Conservation (phyloP, 495 filamentous ascomycete genomes). For the Eremomyces bilateralis region DNA sequence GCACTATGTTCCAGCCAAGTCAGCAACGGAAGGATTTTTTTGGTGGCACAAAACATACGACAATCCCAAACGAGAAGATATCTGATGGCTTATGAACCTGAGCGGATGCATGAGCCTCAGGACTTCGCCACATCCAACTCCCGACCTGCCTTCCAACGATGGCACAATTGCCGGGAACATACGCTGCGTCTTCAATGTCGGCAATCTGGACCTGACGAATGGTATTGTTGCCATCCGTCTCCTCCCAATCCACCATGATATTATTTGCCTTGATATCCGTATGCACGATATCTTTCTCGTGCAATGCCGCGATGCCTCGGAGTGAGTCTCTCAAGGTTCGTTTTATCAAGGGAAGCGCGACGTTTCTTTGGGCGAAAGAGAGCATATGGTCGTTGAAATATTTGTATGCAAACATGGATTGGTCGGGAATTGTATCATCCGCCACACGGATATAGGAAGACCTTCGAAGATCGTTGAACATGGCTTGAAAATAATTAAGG, state of each 20-base stretch:
- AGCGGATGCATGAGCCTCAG: constrained; percentile 20
- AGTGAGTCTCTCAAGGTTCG: constrained; percentile 7
- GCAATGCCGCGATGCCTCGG: constrained; percentile 5
- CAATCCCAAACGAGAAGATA: constrained; percentile 24
- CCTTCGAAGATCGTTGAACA: constrained; percentile 4
- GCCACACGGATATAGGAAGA: constrained; percentile 6
- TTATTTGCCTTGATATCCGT: constrained; percentile 18
- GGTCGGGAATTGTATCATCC: constrained; percentile 7
- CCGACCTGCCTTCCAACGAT: constrained; percentile 19
- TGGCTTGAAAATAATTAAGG: constrained; percentile 6
- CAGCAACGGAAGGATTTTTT: neutral
- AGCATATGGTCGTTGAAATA: constrained; percentile 7
- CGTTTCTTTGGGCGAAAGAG: constrained; percentile 5
- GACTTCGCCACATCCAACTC: constrained; percentile 23
- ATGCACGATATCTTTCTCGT: constrained; percentile 8
- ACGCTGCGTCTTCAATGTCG: constrained; percentile 24
- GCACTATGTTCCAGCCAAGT: constrained; percentile 5
- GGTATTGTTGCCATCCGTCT: constrained; percentile 12
- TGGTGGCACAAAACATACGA: constrained; percentile 16
- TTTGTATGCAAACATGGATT: constrained; percentile 8
- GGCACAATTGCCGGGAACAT: constrained; percentile 16
- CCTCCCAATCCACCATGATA: constrained; percentile 13
- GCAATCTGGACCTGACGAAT: constrained; percentile 18
- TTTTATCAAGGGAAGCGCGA: constrained; percentile 5
- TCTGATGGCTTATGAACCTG: constrained; percentile 20